These are phyloP conservation scores for Podaxis pistillaris DNA, from an alignment of 768 basidiomycete species.

Conservation along the genomic window DNA sequence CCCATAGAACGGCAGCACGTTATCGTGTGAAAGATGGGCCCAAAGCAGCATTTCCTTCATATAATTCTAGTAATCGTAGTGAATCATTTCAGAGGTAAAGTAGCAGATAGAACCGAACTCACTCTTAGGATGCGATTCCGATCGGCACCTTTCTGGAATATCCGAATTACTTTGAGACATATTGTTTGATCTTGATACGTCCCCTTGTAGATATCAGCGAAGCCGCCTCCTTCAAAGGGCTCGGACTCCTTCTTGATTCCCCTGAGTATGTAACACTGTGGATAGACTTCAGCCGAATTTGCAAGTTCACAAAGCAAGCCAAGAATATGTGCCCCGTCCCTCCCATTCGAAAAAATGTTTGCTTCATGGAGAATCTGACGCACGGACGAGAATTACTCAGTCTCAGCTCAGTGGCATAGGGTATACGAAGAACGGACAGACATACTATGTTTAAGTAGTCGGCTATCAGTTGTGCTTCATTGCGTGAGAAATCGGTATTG, in stretches of 20 bases:
- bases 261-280: neutral
- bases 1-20: conserved; percentile 35
- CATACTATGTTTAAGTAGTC: neutral
- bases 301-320: conserved; percentile 1
- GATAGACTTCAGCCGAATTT: neutral
- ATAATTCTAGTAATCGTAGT: neutral
- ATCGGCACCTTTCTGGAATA: neutral
- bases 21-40: conserved; percentile 31
- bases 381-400: neutral
- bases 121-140: neutral
- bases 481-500: neutral
- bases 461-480: neutral
- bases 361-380: neutral
- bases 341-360: neutral
- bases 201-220: conserved; percentile 6
- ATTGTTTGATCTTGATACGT: neutral
- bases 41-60: conserved; percentile 31
- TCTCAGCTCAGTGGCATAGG: neutral
- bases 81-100: neutral
- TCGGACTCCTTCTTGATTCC: neutral
- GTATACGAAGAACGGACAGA: neutral
- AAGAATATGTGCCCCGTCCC: neutral
- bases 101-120: neutral
- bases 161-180: conserved; percentile 13
- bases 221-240: conserved; percentile 3